Conservation (phyloP, 2,329 filamentous ascomycete genomes). For the Colletotrichum incanum region DNA sequence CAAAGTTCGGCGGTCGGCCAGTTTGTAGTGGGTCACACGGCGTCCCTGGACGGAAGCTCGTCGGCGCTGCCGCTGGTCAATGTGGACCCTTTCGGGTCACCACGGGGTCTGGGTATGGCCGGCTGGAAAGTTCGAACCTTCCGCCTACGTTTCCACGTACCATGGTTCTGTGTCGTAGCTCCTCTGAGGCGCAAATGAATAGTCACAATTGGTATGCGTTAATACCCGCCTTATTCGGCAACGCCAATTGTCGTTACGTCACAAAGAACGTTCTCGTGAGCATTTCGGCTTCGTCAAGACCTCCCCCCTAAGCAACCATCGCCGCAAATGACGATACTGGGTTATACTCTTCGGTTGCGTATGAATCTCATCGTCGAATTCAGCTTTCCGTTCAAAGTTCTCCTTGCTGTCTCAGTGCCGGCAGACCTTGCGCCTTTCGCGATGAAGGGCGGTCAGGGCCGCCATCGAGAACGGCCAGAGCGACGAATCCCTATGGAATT, state of each 20-base stretch:
- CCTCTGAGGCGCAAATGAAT: not conserved
- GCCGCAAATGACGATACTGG: not conserved
- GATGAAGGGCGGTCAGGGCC: not conserved
- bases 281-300: not conserved
- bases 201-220: not conserved
- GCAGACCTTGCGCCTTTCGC: not conserved
- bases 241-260: not conserved
- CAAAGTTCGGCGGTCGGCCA: too few relatives aligned
- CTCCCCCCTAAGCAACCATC: not conserved
- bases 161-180: not conserved
- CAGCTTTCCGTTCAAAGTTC: not conserved
- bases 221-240: not conserved
- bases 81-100: not conserved
- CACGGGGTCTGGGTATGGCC: not conserved
- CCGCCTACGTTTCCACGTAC: not conserved
- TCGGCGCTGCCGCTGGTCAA: not conserved
- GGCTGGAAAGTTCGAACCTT: not conserved
- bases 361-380: too few relatives aligned
- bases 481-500: constrained; percentile 12
- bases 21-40: too few relatives aligned
- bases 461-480: not conserved
- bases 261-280: not conserved
- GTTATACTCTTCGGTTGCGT: too few relatives aligned
- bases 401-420: not conserved
- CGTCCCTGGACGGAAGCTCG: not conserved